These are phyloP conservation scores for Schizonepeta tenuifolia DNA, from an alignment of 257 asterid species.

Conservation along the genomic window DNA sequence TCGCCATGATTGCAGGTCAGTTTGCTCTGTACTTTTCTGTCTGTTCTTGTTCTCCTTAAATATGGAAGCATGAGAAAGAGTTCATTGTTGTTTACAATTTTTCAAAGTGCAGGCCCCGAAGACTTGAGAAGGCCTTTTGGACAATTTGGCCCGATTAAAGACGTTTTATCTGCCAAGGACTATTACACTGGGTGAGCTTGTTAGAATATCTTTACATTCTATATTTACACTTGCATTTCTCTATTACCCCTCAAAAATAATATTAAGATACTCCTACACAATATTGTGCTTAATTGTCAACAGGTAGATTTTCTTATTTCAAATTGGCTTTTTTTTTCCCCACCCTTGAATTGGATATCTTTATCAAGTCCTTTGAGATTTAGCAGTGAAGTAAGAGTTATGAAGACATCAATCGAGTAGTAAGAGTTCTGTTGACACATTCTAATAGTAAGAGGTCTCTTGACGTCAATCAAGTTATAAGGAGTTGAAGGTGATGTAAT, in stretches of 20 bases:
- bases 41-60: not conserved
- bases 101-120: constrained; percentile 62
- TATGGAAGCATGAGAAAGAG: not conserved
- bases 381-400: constrained; percentile 64
- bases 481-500: constrained; percentile 86
- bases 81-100: not conserved
- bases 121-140: constrained; percentile 88
- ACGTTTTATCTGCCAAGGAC: constrained; percentile 88
- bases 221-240: not conserved
- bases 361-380: constrained; percentile 46
- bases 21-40: not conserved
- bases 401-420: constrained; percentile 63
- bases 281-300: constrained; percentile 6
- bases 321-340: not conserved
- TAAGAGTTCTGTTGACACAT: constrained; percentile 66
- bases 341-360: constrained; percentile 29
- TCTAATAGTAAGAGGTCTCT: constrained; percentile 60
- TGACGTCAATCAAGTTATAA: constrained; percentile 75
- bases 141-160: constrained; percentile 88
- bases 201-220: constrained; percentile 6
- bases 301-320: constrained; percentile 24
- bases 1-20: constrained; percentile 88
- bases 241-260: not conserved
- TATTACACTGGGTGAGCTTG: constrained; percentile 90
- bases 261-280: not conserved